Evolutionary conservation across 768 basidiomycete genomes (phyloP).

Genomic region (Boletellus sp.): DNA sequence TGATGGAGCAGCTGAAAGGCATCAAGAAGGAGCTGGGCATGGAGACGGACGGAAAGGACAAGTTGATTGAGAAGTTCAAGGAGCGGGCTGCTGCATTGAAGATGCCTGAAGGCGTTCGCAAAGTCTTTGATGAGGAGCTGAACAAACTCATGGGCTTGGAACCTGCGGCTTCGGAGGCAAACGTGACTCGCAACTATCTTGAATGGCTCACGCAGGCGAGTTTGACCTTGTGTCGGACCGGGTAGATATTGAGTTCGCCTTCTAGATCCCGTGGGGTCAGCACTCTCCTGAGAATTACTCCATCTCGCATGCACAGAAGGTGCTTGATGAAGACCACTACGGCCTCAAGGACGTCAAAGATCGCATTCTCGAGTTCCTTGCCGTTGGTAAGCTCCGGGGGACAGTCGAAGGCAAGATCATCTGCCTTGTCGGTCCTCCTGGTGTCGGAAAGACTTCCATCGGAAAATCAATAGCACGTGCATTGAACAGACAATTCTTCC

Average conservation of each 20-base stretch:
- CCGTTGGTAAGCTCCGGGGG: slow-evolving; percentile 91
- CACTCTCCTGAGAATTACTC: slow-evolving; percentile 93
- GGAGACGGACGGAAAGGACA: slow-evolving; percentile 94
- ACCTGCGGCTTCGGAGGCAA: slow-evolving; percentile 88
- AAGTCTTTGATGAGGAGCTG: slow-evolving; percentile 96
- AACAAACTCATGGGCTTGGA: slow-evolving; percentile 87
- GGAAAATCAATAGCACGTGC: slow-evolving; percentile 94
- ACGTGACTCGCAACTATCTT: slow-evolving; percentile 91
- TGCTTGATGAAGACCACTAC: slow-evolving; percentile 94
- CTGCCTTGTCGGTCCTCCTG: slow-evolving; percentile 93
- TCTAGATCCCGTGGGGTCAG: slow-evolving; percentile 91
- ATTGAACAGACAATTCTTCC: slow-evolving; percentile 87
- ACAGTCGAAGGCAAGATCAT: slow-evolving; percentile 97
- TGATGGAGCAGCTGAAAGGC: slow-evolving; percentile 95
- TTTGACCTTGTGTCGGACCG: slow-evolving; percentile 1
- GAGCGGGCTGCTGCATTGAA: slow-evolving; percentile 75
- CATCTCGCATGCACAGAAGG: slow-evolving; percentile 72
- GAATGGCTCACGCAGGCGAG: slow-evolving; percentile 84
- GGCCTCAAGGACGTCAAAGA: slow-evolving; percentile 90
- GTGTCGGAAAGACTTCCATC: slow-evolving; percentile 96
- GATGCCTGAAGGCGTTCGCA: slow-evolving; percentile 86
- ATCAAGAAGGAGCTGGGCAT: slow-evolving; percentile 96
- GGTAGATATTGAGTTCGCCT: slow-evolving; percentile 1
- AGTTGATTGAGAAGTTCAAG: slow-evolving; percentile 87
- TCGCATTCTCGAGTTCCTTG: slow-evolving; percentile 92